phyloP scores from a whole-genome alignment of 345 rosid species.

The Adansonia digitata region DNA sequence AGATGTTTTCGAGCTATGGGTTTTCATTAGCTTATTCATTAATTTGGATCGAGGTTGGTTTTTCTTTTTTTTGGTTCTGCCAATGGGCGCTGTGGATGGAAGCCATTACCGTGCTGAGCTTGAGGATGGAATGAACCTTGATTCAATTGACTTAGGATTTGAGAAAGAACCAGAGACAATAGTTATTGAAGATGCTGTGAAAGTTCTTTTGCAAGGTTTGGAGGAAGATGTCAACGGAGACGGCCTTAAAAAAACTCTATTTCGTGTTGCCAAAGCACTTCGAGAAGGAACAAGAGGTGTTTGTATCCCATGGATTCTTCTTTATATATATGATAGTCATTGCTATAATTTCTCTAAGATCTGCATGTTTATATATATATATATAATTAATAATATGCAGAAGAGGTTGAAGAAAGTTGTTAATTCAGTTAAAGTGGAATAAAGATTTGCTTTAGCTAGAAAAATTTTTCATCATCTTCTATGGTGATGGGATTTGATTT shows the following conservation, averaged over 20 bases:
- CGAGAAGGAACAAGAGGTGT: conserved; percentile 80
- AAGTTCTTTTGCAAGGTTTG: conserved; percentile 69
- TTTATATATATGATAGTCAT: background rate
- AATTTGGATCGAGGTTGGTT: conserved; percentile 22
- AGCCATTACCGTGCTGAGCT: conserved; percentile 55
- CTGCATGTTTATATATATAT: too few species aligned
- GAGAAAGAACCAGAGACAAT: conserved; percentile 56
- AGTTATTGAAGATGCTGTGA: conserved; percentile 74
- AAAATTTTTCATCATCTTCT: background rate
- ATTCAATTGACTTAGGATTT: conserved; percentile 41
- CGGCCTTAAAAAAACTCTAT: conserved; percentile 81
- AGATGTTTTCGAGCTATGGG: too few species aligned
- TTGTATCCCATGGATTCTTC: too few species aligned
- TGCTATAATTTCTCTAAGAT: background rate
- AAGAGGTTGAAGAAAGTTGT: background rate
- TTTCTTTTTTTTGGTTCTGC: too few species aligned
- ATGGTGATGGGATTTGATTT: background rate
- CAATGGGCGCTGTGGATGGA: conserved; percentile 67
- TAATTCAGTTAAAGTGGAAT: background rate
- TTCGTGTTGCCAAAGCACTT: conserved; percentile 92
- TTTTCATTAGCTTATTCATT: conserved; percentile 6
- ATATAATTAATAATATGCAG: background rate
- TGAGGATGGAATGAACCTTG: conserved; percentile 48
- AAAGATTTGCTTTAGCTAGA: background rate
- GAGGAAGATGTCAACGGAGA: conserved; percentile 75